A percentile compares a stretch with the other conserved stretches of the same genome.
phyloP scores from a whole-genome alignment of 2,329 filamentous ascomycete species.

The Nannizziopsis arthrosporioides region DNA sequence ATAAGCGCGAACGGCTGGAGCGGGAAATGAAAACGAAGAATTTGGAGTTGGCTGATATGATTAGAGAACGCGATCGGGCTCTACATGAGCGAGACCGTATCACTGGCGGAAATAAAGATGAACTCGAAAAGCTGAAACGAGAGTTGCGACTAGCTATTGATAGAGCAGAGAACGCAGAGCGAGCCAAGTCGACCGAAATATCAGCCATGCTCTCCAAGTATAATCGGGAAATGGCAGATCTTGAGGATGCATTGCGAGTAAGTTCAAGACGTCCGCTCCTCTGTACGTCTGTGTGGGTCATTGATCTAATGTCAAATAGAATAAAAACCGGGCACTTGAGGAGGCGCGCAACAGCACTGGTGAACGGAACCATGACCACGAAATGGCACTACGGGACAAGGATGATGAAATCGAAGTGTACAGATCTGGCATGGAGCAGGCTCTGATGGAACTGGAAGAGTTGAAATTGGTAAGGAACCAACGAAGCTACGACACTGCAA shows the following conservation, averaged over 20 bases:
- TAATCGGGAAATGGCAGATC: constrained; percentile 91
- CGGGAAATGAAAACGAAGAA: constrained; percentile 99
- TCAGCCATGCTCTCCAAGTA: constrained; percentile 91
- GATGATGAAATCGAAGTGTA: constrained; percentile 97
- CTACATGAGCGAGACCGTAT: constrained; percentile 83
- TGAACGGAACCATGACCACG: constrained; percentile 74
- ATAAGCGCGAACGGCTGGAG: constrained; percentile 85
- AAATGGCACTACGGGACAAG: constrained; percentile 77
- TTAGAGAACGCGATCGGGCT: constrained; percentile 85
- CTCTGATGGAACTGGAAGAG: constrained; percentile 82
- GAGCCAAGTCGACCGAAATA: constrained; percentile 86
- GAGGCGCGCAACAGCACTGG: constrained; percentile 66
- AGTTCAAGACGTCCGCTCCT: constrained; percentile 12
- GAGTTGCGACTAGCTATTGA: constrained; percentile 88
- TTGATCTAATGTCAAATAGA: constrained; percentile 37
- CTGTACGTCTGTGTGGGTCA: constrained; percentile 11
- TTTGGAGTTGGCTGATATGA: constrained; percentile 97
- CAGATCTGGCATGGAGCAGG: constrained; percentile 96
- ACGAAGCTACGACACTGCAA: too few relatives aligned
- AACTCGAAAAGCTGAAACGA: constrained; percentile 85
- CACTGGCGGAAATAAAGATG: constrained; percentile 79
- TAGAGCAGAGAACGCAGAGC: constrained; percentile 80
- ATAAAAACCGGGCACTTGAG: constrained; percentile 77
- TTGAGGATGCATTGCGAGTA: constrained; percentile 72
- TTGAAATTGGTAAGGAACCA: constrained; percentile 46